phyloP scores from a whole-genome alignment of 2,329 filamentous ascomycete species.

The Claviceps purpurea region DNA sequence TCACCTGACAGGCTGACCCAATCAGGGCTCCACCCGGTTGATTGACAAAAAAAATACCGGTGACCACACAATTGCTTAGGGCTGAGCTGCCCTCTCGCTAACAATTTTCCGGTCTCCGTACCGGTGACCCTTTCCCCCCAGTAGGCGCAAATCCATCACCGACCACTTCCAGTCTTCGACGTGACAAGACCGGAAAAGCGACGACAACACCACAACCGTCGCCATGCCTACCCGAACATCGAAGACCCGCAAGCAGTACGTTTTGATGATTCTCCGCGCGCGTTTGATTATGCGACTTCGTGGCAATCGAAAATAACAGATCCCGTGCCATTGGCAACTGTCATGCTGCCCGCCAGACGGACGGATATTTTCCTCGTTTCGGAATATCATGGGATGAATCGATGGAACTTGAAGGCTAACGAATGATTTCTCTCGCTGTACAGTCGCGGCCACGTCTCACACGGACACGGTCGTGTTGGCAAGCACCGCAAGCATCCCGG shows the following conservation, averaged over 20 bases:
- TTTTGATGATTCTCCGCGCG: conserved; percentile 17
- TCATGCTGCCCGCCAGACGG: neutral
- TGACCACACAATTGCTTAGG: conserved; percentile 18
- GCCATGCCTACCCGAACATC: conserved; percentile 62
- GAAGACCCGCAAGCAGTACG: conserved; percentile 69
- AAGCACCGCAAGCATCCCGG: conserved; percentile 92
- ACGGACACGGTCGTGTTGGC: conserved; percentile 95
- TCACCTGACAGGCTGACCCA: conserved; percentile 17
- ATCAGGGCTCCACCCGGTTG: neutral
- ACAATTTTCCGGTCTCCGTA: conserved; percentile 19
- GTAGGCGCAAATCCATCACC: conserved; percentile 26
- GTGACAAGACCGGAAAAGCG: conserved; percentile 26
- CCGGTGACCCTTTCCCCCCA: conserved; percentile 14
- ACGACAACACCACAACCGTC: conserved; percentile 33
- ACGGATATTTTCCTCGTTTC: neutral
- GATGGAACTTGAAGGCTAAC: neutral
- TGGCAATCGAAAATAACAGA: conserved; percentile 2
- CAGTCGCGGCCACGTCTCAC: conserved; percentile 94
- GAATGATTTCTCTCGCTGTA: conserved; percentile 8
- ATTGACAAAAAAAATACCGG: neutral
- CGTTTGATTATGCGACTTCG: neutral
- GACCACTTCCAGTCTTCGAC: conserved; percentile 22
- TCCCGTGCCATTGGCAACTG: conserved; percentile 12
- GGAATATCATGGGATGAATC: neutral
- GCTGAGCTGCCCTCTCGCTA: conserved; percentile 29